Percentiles rank a stretch among this genome's conserved stretches.
phyloP scores from a whole-genome alignment of 176 grass and related monocot species.

The Aegilops tauschii region DNA sequence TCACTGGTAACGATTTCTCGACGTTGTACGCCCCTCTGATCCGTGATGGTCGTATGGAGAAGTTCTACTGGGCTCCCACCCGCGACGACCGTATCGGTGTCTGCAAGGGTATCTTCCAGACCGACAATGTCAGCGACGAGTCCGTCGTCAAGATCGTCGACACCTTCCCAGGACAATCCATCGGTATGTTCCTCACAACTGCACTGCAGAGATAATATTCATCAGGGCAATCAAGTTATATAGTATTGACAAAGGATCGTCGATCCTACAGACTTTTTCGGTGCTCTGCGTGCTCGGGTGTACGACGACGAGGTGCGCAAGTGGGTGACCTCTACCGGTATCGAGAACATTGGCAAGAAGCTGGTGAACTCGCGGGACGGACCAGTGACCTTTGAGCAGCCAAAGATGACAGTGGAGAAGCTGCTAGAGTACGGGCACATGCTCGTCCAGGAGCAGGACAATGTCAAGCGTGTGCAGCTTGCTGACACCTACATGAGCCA shows the following conservation, averaged over 20 bases:
- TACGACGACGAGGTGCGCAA: constrained; percentile 87
- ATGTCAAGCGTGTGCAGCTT: constrained; percentile 85
- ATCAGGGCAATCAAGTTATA: neutral
- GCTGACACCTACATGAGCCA: constrained; percentile 79
- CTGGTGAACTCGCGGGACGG: constrained; percentile 81
- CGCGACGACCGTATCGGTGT: constrained; percentile 83
- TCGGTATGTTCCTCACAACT: constrained; percentile 41
- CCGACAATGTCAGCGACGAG: constrained; percentile 46
- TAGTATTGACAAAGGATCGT: neutral
- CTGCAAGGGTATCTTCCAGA: constrained; percentile 69
- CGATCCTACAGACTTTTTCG: constrained; percentile 68
- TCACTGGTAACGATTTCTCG: constrained; percentile 98
- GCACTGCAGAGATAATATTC: neutral
- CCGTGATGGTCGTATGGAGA: constrained; percentile 96
- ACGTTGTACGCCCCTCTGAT: constrained; percentile 92
- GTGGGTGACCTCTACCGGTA: constrained; percentile 44
- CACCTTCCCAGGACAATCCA: constrained; percentile 89
- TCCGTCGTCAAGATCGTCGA: constrained; percentile 64
- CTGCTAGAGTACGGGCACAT: constrained; percentile 68
- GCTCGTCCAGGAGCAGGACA: constrained; percentile 83
- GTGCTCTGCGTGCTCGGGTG: constrained; percentile 71
- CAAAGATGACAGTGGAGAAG: constrained; percentile 66
- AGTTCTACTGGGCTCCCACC: constrained; percentile 98
- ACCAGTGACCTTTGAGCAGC: constrained; percentile 65
- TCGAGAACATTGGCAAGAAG: constrained; percentile 56